A percentile compares a stretch with the other conserved stretches of the same genome.
These are phyloP conservation scores for Yamadazyma laniorum DNA, from an alignment of 805 yeast genomes.

Conservation along the genomic window DNA sequence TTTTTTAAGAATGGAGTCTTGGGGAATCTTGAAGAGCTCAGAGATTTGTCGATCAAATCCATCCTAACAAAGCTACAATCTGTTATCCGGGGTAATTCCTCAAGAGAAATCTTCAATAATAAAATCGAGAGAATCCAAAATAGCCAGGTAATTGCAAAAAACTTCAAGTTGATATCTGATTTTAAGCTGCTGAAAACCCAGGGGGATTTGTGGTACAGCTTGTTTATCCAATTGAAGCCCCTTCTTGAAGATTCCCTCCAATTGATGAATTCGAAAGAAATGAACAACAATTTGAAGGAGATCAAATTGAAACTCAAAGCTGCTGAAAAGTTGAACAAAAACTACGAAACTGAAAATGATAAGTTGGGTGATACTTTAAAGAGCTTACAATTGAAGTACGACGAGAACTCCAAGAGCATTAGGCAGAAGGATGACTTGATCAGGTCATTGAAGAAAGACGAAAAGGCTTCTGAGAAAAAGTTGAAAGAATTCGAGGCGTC, in stretches of 20 bases:
- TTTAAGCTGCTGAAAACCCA: slow-evolving; percentile 23
- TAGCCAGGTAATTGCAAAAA: slow-evolving; percentile 61
- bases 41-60: slow-evolving; percentile 60
- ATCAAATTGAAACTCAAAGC: slow-evolving; percentile 46
- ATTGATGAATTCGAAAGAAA: slow-evolving; percentile 53
- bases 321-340: slow-evolving; percentile 28
- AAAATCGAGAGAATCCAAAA: slow-evolving; percentile 66
- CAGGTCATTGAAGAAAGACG: slow-evolving; percentile 40
- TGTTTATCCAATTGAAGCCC: slow-evolving; percentile 73
- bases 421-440: slow-evolving; percentile 49
- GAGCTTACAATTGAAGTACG: slow-evolving; percentile 33
- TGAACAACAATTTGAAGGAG: slow-evolving; percentile 53
- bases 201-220: slow-evolving; percentile 74
- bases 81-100: slow-evolving; percentile 58
- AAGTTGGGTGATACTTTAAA: slow-evolving; percentile 39
- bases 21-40: slow-evolving; percentile 72
- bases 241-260: slow-evolving; percentile 63
- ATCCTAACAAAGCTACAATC: slow-evolving; percentile 65
- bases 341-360: slow-evolving; percentile 32
- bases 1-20: slow-evolving; percentile 76
- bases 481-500: slow-evolving; percentile 20
- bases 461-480: slow-evolving; percentile 23
- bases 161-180: slow-evolving; percentile 52
- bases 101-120: slow-evolving; percentile 47
- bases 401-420: slow-evolving; percentile 28